Percentiles rank a stretch among this genome's conserved stretches.
Evolutionary conservation across 495 filamentous ascomycete genomes (phyloP).

Genomic region (Penicillium manginii): DNA sequence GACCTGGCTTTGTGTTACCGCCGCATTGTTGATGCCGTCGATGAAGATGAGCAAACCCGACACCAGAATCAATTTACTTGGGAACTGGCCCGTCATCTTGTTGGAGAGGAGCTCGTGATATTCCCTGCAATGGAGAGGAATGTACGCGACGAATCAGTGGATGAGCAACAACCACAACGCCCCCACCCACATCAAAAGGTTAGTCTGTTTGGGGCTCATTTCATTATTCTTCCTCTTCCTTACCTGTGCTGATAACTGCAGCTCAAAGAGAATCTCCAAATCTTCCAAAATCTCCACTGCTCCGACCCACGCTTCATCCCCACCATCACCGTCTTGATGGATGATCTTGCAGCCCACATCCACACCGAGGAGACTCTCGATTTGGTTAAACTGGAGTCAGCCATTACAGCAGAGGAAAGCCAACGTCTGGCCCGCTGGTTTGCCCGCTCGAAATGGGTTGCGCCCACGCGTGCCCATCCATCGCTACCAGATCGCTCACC

Average conservation of each 20-base stretch:
- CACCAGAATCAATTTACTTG: constrained; percentile 71
- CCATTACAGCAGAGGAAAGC: constrained; percentile 43
- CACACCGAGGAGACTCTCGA: constrained; percentile 61
- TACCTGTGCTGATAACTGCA: constrained; percentile 31
- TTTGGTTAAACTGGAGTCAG: constrained; percentile 53
- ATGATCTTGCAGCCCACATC: constrained; percentile 56
- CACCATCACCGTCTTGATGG: constrained; percentile 57
- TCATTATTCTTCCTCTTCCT: not conserved
- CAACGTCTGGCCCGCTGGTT: constrained; percentile 55
- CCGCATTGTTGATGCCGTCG: constrained; percentile 51
- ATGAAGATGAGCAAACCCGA: constrained; percentile 52
- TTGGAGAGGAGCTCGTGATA: constrained; percentile 68
- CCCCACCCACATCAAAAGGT: constrained; percentile 51
- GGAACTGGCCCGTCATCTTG: constrained; percentile 67
- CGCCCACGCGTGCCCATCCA: constrained; percentile 61
- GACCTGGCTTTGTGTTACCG: constrained; percentile 61
- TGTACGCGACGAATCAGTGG: constrained; percentile 50
- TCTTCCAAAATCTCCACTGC: constrained; percentile 58
- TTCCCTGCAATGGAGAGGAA: constrained; percentile 68
- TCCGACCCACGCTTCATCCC: constrained; percentile 52
- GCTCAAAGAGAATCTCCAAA: constrained; percentile 64
- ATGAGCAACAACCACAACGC: constrained; percentile 45
- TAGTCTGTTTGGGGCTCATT: constrained; percentile 9
- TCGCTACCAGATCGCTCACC: constrained; percentile 30
- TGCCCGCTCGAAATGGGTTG: constrained; percentile 62